Conservation (phyloP, 2,329 filamentous ascomycete genomes). For the Trichoderma afroharzianum region DNA sequence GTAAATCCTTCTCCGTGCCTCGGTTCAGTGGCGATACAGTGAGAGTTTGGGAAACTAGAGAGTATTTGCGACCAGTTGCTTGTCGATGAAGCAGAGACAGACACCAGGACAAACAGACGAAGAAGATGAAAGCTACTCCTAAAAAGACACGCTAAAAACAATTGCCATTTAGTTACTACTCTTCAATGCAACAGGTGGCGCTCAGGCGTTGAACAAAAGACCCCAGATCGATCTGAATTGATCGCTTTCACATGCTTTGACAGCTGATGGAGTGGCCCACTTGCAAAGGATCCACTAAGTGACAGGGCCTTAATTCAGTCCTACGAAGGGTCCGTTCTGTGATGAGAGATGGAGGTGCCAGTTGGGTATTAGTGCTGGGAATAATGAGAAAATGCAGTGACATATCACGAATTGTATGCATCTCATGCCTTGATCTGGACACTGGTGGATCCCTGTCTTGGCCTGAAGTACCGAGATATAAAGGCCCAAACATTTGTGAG, state of each 20-base stretch:
- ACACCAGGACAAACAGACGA: neutral
- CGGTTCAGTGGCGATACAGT: neutral
- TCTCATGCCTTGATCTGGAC: neutral
- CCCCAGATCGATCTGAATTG: slow-evolving; percentile 7
- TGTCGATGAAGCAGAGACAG: neutral
- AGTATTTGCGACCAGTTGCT: neutral
- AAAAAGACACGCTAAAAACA: neutral
- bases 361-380: neutral
- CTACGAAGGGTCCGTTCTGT: neutral
- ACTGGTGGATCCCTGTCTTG: neutral
- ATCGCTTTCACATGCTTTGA: slow-evolving; percentile 15
- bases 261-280: neutral
- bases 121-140: neutral
- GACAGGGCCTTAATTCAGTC: slow-evolving; percentile 2
- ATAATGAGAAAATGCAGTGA: neutral
- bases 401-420: neutral
- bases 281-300: neutral
- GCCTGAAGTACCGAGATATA: neutral
- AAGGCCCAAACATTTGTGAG: neutral
- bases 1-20: slow-evolving; percentile 8
- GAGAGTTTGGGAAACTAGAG: neutral
- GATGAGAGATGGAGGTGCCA: neutral
- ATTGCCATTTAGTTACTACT: neutral
- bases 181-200: neutral
- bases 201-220: neutral